Evolutionary conservation across 768 basidiomycete genomes (phyloP).

Genomic region (Tylopilus plumbeoviolaceoides): DNA sequence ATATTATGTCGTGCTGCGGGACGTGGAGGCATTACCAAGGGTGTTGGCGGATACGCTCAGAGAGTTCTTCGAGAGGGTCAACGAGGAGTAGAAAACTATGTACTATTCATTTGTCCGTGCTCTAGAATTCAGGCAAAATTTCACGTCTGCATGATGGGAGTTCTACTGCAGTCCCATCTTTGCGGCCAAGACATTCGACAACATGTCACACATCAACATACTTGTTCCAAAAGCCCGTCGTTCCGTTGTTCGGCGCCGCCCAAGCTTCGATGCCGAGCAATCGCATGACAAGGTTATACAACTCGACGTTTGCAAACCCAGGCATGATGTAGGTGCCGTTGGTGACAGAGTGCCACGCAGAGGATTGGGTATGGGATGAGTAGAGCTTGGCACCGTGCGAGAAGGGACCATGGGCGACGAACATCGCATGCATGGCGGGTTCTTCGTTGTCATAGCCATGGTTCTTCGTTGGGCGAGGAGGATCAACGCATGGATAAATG

Average conservation of each 20-base stretch:
- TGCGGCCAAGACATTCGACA: background rate
- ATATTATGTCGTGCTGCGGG: constrained; percentile 89
- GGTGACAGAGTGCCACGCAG: constrained; percentile 59
- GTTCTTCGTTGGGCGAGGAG: constrained; percentile 44
- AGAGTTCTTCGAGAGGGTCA: constrained; percentile 87
- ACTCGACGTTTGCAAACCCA: constrained; percentile 80
- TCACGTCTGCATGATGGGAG: background rate
- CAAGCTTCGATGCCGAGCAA: constrained; percentile 59
- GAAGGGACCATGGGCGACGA: constrained; percentile 91
- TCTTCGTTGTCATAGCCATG: constrained; percentile 89
- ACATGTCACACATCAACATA: constrained; percentile 42
- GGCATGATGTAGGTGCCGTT: constrained; percentile 64
- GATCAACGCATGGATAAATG: background rate
- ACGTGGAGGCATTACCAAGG: constrained; percentile 88
- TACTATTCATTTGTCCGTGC: background rate
- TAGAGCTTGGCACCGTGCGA: constrained; percentile 61
- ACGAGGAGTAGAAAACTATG: constrained; percentile 45
- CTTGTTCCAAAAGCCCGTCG: constrained; percentile 76
- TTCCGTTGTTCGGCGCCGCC: constrained; percentile 70
- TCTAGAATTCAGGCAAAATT: constrained; percentile 1
- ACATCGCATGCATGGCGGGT: constrained; percentile 79
- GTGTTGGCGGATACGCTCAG: constrained; percentile 84
- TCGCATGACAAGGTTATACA: constrained; percentile 79
- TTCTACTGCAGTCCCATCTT: background rate
- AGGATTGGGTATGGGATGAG: constrained; percentile 5